Evolutionary conservation across 1,284 basidiomycete species (phyloP).

Genomic region (Hemileia vastatrix): DNA sequence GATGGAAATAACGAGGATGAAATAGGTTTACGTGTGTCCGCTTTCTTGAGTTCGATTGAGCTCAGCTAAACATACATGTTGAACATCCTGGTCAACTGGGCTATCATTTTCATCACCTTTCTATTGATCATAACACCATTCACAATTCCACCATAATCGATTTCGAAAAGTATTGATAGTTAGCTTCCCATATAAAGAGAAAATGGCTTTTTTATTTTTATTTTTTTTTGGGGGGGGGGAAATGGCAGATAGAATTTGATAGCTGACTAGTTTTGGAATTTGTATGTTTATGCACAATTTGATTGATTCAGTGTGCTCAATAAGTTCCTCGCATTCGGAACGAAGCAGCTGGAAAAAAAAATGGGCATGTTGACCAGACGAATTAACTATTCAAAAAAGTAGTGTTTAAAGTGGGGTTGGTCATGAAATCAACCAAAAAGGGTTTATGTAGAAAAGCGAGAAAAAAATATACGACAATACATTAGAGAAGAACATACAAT

Average conservation of each 20-base stretch:
- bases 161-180: neutral
- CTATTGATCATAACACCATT: neutral
- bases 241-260: neutral
- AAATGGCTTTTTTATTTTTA: neutral
- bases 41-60: constrained; percentile 20
- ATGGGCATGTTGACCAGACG: too few relatives aligned
- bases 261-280: constrained; percentile 19
- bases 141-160: neutral
- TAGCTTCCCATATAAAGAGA: neutral
- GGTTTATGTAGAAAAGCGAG: too few relatives aligned
- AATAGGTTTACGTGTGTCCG: constrained; percentile 9
- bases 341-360: too few relatives aligned
- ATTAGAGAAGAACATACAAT: too few relatives aligned
- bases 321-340: constrained; percentile 22
- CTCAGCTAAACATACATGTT: constrained; percentile 22
- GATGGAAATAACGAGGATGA: neutral
- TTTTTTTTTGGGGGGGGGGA: neutral
- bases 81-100: constrained; percentile 19
- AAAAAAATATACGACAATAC: too few relatives aligned
- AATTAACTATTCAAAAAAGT: too few relatives aligned
- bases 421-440: too few relatives aligned
- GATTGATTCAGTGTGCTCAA: constrained; percentile 16
- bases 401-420: too few relatives aligned
- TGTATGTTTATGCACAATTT: constrained; percentile 20
- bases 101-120: constrained; percentile 12